Conservation (phyloP, 2,329 filamentous ascomycete genomes). For the Rosellinia necatrix region DNA sequence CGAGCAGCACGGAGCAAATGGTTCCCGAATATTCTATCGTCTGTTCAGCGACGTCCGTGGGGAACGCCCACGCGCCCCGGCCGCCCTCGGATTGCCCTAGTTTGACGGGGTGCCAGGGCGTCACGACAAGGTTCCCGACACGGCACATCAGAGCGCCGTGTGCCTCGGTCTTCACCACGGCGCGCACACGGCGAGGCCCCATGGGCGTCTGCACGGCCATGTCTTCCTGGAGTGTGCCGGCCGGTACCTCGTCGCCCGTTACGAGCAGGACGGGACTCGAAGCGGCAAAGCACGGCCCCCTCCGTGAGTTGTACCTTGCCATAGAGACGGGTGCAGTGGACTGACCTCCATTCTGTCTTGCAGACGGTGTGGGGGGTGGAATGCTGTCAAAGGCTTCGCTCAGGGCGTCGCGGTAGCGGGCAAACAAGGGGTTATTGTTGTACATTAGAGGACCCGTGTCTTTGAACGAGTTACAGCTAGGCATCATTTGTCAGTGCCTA, state of each 20-base stretch:
- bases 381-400: conserved; percentile 53
- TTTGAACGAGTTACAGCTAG: conserved; percentile 63
- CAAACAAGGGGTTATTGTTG: conserved; percentile 58
- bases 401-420: conserved; percentile 53
- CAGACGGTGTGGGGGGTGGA: conserved; percentile 49
- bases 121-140: conserved; percentile 55
- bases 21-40: conserved; percentile 52
- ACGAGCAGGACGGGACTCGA: conserved; percentile 53
- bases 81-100: conserved; percentile 32
- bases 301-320: conserved; percentile 45
- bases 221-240: conserved; percentile 52
- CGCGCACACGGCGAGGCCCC: conserved; percentile 53
- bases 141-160: conserved; percentile 48
- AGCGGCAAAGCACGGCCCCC: conserved; percentile 58
- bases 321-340: background rate
- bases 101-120: conserved; percentile 64
- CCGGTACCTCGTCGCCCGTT: conserved; percentile 44
- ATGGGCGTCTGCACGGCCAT: conserved; percentile 55
- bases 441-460: conserved; percentile 63
- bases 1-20: conserved; percentile 62
- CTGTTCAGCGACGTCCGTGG: conserved; percentile 43
- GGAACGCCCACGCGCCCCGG: conserved; percentile 52
- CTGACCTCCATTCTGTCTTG: background rate
- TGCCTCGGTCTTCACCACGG: conserved; percentile 57
- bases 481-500: background rate